Base-by-base conservation (phyloP, 2,329 filamentous ascomycete species). In the Phaeosphaeriaceae sp. region DNA sequence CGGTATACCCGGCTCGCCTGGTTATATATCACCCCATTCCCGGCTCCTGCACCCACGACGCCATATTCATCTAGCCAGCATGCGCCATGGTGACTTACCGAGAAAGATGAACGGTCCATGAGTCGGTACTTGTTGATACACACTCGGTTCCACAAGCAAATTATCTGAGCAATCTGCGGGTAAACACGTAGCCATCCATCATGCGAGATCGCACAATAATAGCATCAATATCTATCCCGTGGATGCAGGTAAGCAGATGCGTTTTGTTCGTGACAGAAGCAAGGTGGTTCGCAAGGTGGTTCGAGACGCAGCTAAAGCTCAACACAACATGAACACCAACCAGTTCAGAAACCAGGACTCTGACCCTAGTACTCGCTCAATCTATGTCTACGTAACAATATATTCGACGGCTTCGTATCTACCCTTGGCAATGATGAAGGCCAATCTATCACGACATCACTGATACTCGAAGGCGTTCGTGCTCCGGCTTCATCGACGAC, bases 81-180 rank as follows among this genome's bases (percentile, higher is more conserved):
- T 41, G 45, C 34, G 39, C 28, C 23, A 12, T 30, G 35, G 39
- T 12, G 15, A 33, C 42, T 5, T 46, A 39, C 37, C 26, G 15
- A 39, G 12, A 46, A n/a, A 40, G n/a, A 16, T 3, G 21, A 21
- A 7, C 4, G 12, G 34, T 6, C 12, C 36, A 18, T 23, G 29
- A 26, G 30, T 33, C 16, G 21, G 34, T 13, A 13, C 28, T 29
- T 16, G 20, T 12, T 40, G n/a, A 40, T 8, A n/a, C 33, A 26
- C 15, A 28, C 42, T 38, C 33, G 32, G 38, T 39, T 9, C 17
- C 43, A 48, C 61, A 56, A 37, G 59, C 58, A 38, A 56, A 21
- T 33, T 20, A 32, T 42, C 46, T 33, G 38, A 28, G 48, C 54
- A 68, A 64, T 66, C 46, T 68, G 52, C 63, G 64, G 64, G 38